Evolutionary conservation across 1,139 yeast species (phyloP).

Genomic region (Scheffersomyces stambukii): DNA sequence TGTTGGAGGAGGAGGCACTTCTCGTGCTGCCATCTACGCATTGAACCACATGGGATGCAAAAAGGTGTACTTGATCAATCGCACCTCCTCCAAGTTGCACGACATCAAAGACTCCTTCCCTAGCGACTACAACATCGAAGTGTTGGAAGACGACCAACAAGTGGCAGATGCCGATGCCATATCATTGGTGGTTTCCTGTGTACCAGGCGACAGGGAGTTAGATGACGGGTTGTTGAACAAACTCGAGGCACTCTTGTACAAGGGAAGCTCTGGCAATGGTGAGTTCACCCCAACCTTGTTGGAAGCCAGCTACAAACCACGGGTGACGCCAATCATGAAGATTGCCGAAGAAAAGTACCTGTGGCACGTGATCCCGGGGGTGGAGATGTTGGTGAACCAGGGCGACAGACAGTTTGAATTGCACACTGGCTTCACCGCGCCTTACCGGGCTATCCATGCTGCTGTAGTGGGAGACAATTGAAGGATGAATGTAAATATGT

Average conservation of each 20-base stretch:
- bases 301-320: conserved; percentile 93
- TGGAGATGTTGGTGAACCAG: conserved; percentile 87
- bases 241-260: conserved; percentile 44
- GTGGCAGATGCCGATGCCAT: conserved; percentile 42
- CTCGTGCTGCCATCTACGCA: conserved; percentile 92
- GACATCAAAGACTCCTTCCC: conserved; percentile 64
- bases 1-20: conserved; percentile 97
- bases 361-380: conserved; percentile 83
- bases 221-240: conserved; percentile 48
- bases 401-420: conserved; percentile 81
- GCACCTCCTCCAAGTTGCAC: conserved; percentile 65
- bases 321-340: conserved; percentile 78
- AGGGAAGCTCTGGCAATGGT: conserved; percentile 23
- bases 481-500: neutral
- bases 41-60: conserved; percentile 73
- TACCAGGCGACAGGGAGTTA: conserved; percentile 82
- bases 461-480: conserved; percentile 46
- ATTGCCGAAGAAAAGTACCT: conserved; percentile 54
- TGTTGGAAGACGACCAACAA: conserved; percentile 49
- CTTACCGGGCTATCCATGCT: conserved; percentile 53
- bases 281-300: conserved; percentile 54
- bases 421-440: conserved; percentile 72
- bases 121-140: conserved; percentile 50
- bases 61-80: conserved; percentile 73
- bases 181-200: conserved; percentile 72